Base-by-base conservation (phyloP, 2,329 filamentous ascomycete species). In the Lachnellula arida region DNA sequence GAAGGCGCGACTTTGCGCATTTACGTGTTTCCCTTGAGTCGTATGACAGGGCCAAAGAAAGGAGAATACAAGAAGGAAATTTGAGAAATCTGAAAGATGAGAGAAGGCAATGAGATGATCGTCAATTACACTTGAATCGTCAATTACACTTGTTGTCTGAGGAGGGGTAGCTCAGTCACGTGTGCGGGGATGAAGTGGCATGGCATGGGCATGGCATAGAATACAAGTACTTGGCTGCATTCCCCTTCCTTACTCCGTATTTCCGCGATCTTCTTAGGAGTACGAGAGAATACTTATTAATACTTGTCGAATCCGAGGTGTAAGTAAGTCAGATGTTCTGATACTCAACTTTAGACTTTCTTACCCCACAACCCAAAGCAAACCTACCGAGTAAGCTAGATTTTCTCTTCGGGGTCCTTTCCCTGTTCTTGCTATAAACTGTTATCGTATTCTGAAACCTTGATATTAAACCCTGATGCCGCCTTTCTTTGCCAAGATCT, bases 121-220 rank as follows among this genome's bases (percentile, higher is more conserved):
- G 5, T 28, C 14, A 25, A 34, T 44, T 17, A 8, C 22, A 22
- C 17, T 47, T 12, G 23, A 7, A 4, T n/a, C n/a, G n/a, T n/a
- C n/a, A n/a, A n/a, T n/a, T n/a, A n/a, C n/a, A n/a, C 14, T 17
- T 22, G 49, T 42, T 22, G 32, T 50, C 8, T 23, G 49, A 51
- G 48, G 44, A 47, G 48, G 48, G 48, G 48, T 50, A 50, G n/a
- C 15, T 8, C 9, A 32, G 28, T 51, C 49, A 51, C 49, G 49
- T 51, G 49, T 51, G 49, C 35, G 49, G 49, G 49, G 32, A n/a
- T 19, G 17, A 7, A 23, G 22, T 25, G n/a, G 4, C 42, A 44
- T 23, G n/a, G n/a, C 5, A 44, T 7, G 11, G 11, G 19, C n/a
- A 22, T 22, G 25, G 8, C 28, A 32, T 32, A 4, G 25, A 28